phyloP scores from a whole-genome alignment of 2,329 filamentous ascomycete species.

The Sporothrix protearum region DNA sequence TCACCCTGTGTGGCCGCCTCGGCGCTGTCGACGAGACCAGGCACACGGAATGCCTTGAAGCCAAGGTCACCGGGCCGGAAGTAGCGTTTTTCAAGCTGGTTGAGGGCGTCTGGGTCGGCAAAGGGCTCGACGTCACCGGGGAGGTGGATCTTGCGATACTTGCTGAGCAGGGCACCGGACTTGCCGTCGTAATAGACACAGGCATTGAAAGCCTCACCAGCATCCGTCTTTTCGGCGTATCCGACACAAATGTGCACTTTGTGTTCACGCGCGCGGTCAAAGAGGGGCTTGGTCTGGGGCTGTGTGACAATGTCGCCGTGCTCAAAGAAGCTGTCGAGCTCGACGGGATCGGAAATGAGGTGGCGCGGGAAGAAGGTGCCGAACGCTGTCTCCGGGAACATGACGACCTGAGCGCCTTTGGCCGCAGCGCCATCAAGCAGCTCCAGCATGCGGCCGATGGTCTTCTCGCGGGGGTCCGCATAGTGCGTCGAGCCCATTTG shows the following conservation, averaged over 20 bases:
- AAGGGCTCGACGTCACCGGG: slow-evolving; percentile 53
- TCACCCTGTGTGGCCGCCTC: slow-evolving; percentile 43
- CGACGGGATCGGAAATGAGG: slow-evolving; percentile 44
- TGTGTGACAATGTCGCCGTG: slow-evolving; percentile 41
- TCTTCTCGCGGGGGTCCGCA: slow-evolving; percentile 40
- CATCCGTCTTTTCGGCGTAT: slow-evolving; percentile 48
- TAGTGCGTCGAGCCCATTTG: slow-evolving; percentile 50
- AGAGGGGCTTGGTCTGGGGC: slow-evolving; percentile 46
- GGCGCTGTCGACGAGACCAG: slow-evolving; percentile 42
- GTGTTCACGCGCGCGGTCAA: slow-evolving; percentile 45
- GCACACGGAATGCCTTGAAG: slow-evolving; percentile 51
- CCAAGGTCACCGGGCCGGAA: slow-evolving; percentile 52
- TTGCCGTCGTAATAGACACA: slow-evolving; percentile 49
- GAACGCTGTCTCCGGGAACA: slow-evolving; percentile 53
- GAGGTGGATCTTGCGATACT: slow-evolving; percentile 55
- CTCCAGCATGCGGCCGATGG: slow-evolving; percentile 46
- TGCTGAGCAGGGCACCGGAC: slow-evolving; percentile 43
- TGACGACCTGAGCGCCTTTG: slow-evolving; percentile 46
- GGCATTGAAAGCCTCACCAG: slow-evolving; percentile 43
- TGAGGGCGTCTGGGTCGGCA: slow-evolving; percentile 43
- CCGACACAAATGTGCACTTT: slow-evolving; percentile 52
- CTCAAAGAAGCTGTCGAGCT: slow-evolving; percentile 50
- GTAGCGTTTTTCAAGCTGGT: slow-evolving; percentile 56
- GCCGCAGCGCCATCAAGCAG: slow-evolving; percentile 46
- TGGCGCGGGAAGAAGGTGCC: slow-evolving; percentile 57